These are phyloP conservation scores for Spongispora temasekensis DNA, from an alignment of 1,284 basidiomycete genomes.

Conservation along the genomic window DNA sequence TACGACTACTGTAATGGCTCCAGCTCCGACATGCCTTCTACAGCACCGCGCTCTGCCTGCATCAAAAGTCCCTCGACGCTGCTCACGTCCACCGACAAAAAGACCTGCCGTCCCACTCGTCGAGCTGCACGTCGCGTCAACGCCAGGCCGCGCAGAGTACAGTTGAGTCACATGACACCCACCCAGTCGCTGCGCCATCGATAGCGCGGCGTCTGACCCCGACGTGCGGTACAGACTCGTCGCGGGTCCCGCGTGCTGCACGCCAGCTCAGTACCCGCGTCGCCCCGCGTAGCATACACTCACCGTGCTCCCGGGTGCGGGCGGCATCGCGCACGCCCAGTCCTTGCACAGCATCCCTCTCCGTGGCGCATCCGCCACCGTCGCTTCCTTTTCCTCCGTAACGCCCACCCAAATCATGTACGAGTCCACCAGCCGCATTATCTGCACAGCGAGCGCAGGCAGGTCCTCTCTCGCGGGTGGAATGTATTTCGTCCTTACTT, in stretches of 20 bases:
- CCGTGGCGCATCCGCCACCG: conserved; percentile 48
- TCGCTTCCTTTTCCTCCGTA: conserved; percentile 50
- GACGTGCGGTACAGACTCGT: conserved; percentile 70
- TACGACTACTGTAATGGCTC: not conserved
- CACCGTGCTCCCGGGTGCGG: conserved; percentile 21
- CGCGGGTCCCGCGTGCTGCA: conserved; percentile 46
- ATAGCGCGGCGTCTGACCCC: conserved; percentile 62
- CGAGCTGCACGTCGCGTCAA: conserved; percentile 44
- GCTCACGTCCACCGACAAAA: conserved; percentile 69
- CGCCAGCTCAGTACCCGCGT: conserved; percentile 9
- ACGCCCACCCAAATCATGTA: conserved; percentile 82
- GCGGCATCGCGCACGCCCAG: conserved; percentile 86
- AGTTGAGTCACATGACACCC: conserved; percentile 30
- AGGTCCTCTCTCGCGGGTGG: conserved; percentile 46
- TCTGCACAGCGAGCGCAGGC: conserved; percentile 67
- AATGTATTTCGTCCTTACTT: conserved; percentile 48
- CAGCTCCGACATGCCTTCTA: not conserved
- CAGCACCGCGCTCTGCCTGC: conserved; percentile 53
- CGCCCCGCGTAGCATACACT: conserved; percentile 11
- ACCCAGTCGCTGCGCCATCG: conserved; percentile 83
- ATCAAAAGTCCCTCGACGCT: conserved; percentile 48
- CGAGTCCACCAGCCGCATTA: conserved; percentile 69
- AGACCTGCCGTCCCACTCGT: conserved; percentile 65
- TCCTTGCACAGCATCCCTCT: conserved; percentile 67
- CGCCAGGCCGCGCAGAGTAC: not conserved